These are phyloP conservation scores for Annulohypoxylon maeteangense DNA, from an alignment of 495 filamentous ascomycete species.

Conservation along the genomic window DNA sequence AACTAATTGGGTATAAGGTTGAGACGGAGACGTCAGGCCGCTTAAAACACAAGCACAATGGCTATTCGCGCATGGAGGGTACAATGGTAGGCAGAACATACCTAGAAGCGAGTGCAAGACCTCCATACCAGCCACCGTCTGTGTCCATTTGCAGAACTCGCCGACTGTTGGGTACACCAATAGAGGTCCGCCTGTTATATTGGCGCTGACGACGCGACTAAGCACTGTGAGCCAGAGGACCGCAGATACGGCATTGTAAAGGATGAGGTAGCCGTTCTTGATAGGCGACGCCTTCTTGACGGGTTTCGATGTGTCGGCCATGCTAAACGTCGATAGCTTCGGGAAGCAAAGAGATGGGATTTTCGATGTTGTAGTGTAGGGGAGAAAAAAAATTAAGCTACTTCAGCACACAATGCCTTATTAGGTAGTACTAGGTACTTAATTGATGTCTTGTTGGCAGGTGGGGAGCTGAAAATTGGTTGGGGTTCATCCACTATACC, in stretches of 20 bases:
- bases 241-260: slow-evolving; percentile 83
- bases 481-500: not conserved
- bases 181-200: slow-evolving; percentile 41
- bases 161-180: slow-evolving; percentile 63
- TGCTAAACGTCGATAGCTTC: slow-evolving; percentile 17
- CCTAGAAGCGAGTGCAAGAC: slow-evolving; percentile 79
- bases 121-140: slow-evolving; percentile 85
- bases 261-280: slow-evolving; percentile 74
- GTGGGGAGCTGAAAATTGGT: slow-evolving; percentile 21
- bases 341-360: not conserved
- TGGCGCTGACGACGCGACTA: slow-evolving; percentile 59
- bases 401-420: slow-evolving; percentile 2
- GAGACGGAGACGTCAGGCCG: not conserved
- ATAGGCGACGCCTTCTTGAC: slow-evolving; percentile 46
- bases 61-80: not conserved
- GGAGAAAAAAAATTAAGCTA: slow-evolving; percentile 7
- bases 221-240: slow-evolving; percentile 80
- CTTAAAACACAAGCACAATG: not conserved
- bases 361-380: slow-evolving; percentile 14
- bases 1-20: not conserved
- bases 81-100: slow-evolving; percentile 43
- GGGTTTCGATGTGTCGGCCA: slow-evolving; percentile 43
- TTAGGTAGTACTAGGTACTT: not conserved
- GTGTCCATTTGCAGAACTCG: slow-evolving; percentile 77
- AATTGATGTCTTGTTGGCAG: not conserved